phyloP scores from a whole-genome alignment of 1,284 basidiomycete genomes.

The Vanrija humicola region DNA sequence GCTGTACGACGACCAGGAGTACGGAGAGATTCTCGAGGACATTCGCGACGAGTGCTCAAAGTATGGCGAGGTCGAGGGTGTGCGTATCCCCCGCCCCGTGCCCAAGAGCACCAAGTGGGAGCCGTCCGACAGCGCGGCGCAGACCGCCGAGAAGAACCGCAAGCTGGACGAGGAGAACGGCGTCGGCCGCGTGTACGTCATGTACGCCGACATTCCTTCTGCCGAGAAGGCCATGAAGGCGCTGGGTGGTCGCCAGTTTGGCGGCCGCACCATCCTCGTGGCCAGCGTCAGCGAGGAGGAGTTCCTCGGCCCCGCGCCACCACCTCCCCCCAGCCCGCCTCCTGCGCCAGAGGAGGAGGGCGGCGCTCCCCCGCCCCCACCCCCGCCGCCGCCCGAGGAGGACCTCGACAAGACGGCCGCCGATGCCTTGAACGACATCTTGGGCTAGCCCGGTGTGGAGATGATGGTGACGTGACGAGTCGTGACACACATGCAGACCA shows the following conservation, averaged over 20 bases:
- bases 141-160: slow-evolving; percentile 51
- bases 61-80: slow-evolving; percentile 77
- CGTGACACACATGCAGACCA: too few relatives aligned
- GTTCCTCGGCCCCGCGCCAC: slow-evolving; percentile 44
- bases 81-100: slow-evolving; percentile 79
- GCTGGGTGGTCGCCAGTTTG: slow-evolving; percentile 86
- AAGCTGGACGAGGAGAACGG: slow-evolving; percentile 79
- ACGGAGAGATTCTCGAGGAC: slow-evolving; percentile 89
- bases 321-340: slow-evolving; percentile 33
- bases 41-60: slow-evolving; percentile 85
- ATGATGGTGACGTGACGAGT: neutral
- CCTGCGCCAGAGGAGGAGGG: slow-evolving; percentile 16
- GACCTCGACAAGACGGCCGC: slow-evolving; percentile 35
- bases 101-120: slow-evolving; percentile 75
- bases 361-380: slow-evolving; percentile 1
- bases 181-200: slow-evolving; percentile 90
- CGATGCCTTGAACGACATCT: slow-evolving; percentile 38
- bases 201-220: slow-evolving; percentile 61
- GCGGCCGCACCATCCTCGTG: slow-evolving; percentile 72
- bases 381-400: slow-evolving; percentile 24
- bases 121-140: slow-evolving; percentile 59
- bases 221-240: slow-evolving; percentile 71
- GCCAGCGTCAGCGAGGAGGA: slow-evolving; percentile 50
- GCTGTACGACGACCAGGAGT: slow-evolving; percentile 84
- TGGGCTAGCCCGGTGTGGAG: slow-evolving; percentile 10